Evolutionary conservation across 176 grass and related monocot genomes (phyloP).

Genomic region (Cymbopogon citratus): DNA sequence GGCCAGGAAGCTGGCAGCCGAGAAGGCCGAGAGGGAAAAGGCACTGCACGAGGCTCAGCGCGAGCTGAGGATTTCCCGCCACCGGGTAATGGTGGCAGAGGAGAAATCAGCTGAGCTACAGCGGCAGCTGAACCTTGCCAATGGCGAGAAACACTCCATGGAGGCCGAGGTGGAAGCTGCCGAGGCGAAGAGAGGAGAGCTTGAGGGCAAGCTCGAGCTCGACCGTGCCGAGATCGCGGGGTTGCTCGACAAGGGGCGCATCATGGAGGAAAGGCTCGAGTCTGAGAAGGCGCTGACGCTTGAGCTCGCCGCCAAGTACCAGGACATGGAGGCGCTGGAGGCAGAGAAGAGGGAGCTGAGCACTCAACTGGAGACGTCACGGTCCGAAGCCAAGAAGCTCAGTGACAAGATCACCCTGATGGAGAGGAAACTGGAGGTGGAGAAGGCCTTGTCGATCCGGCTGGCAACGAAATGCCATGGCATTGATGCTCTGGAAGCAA

Average conservation of each 20-base stretch:
- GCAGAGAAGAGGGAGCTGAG: conserved; percentile 41
- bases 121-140: conserved; percentile 63
- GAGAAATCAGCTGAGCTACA: conserved; percentile 54
- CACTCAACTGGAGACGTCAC: conserved; percentile 41
- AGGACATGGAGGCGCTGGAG: conserved; percentile 54
- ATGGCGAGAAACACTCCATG: conserved; percentile 48
- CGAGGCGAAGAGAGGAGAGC: conserved; percentile 48
- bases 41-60: conserved; percentile 39
- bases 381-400: conserved; percentile 37
- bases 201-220: conserved; percentile 54
- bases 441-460: conserved; percentile 46
- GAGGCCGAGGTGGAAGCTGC: conserved; percentile 44
- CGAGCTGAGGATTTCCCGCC: conserved; percentile 38
- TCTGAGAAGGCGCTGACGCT: conserved; percentile 51
- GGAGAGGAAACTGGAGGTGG: conserved; percentile 55
- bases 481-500: conserved; percentile 41
- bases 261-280: conserved; percentile 45
- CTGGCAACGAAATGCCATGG: conserved; percentile 46
- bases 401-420: conserved; percentile 38
- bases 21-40: conserved; percentile 59
- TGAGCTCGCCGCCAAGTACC: conserved; percentile 39
- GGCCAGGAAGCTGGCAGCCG: conserved; percentile 39
- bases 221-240: conserved; percentile 40
- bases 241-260: conserved; percentile 41
- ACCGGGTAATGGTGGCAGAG: conserved; percentile 47